Evolutionary conservation across 2,329 filamentous ascomycete species (phyloP), one percentile per base, ranked within the genome.

Genomic region (Stagonosporopsis tanaceti): DNA sequence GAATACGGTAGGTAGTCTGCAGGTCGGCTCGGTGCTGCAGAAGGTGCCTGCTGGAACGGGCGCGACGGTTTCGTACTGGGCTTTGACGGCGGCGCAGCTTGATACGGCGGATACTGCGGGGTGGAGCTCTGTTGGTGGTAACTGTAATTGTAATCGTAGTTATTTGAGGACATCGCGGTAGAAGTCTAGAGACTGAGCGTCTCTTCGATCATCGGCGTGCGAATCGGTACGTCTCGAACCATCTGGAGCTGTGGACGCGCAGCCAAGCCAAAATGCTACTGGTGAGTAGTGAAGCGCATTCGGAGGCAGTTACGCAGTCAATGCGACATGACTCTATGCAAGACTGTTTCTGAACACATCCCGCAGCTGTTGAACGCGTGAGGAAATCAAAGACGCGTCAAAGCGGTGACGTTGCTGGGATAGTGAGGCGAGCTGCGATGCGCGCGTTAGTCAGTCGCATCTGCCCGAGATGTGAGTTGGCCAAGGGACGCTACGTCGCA

Each of bases 1-100:
- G 65, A 61, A 44, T 73, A 73, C 11, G 70, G 53, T 41, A 70
- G 63, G 41, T 75, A 72, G 46, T 71, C 65, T n/a, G 63, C 57
- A 17, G 65, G 37, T 34, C 73, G 70, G 2, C 60, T 66, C 8
- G 67, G 63, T 11, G 57, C 51, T 15, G 50, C 37, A 22, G 50
- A 14, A 2, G 61, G 50, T 39, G 61, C 50, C 47, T 66, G 67
- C 44, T 70, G 67, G 53, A 71, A 71, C 38, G 68, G 70, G 30
- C 65, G 68, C 37, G 67, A 61, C 9, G 61, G 32, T 38, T 71
- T 67, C 39, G 67, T 51, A n/a, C 39, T 58, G 15, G 59, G 65
- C 48, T 67, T 73, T 41, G 71, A 56, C 14, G 66, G 47, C 6
- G 69, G 62, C 34, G 66, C 63, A 9, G 70, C 68, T 48, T 71